These are phyloP conservation scores for Hypoxylon sp. DNA, from an alignment of 2,329 filamentous ascomycete species.

Conservation along the genomic window DNA sequence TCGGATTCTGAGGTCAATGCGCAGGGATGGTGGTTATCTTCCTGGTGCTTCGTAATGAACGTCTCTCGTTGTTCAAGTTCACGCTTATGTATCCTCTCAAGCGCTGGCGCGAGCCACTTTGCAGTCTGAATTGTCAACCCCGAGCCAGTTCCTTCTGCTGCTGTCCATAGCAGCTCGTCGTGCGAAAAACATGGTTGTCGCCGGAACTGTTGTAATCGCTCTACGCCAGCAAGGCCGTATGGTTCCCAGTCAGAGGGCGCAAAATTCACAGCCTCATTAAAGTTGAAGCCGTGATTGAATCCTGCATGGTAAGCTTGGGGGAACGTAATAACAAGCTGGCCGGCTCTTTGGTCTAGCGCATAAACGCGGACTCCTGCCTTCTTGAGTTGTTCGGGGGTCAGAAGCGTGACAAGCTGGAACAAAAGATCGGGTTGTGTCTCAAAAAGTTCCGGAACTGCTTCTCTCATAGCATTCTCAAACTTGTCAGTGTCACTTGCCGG, in stretches of 20 bases:
- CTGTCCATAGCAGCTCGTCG: slow-evolving; percentile 93
- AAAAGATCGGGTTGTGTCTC: slow-evolving; percentile 96
- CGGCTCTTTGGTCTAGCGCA: slow-evolving; percentile 94
- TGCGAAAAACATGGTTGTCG: slow-evolving; percentile 97
- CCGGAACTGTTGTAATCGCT: slow-evolving; percentile 87
- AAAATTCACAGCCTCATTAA: slow-evolving; percentile 99
- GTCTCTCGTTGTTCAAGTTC: slow-evolving; percentile 78
- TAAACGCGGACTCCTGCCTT: slow-evolving; percentile 95
- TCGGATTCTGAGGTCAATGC: slow-evolving; percentile 63
- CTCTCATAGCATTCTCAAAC: slow-evolving; percentile 94
- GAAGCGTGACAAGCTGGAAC: slow-evolving; percentile 96
- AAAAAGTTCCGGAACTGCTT: slow-evolving; percentile 95
- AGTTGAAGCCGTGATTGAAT: slow-evolving; percentile 99
- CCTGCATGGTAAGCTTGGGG: slow-evolving; percentile 97
- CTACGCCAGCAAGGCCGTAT: slow-evolving; percentile 87
- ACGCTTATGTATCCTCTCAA: slow-evolving; percentile 82
- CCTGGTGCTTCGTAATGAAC: slow-evolving; percentile 77
- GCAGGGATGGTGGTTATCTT: slow-evolving; percentile 69
- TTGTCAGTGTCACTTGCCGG: slow-evolving; percentile 93
- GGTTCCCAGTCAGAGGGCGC: slow-evolving; percentile 96
- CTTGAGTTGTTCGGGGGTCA: slow-evolving; percentile 92
- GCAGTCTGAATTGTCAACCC: slow-evolving; percentile 85
- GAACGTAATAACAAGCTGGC: slow-evolving; percentile 96
- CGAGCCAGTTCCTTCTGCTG: slow-evolving; percentile 82
- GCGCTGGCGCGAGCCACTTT: slow-evolving; percentile 92